Evolutionary conservation across 805 yeast genomes (phyloP).

Genomic region (Metschnikowia sp.): DNA sequence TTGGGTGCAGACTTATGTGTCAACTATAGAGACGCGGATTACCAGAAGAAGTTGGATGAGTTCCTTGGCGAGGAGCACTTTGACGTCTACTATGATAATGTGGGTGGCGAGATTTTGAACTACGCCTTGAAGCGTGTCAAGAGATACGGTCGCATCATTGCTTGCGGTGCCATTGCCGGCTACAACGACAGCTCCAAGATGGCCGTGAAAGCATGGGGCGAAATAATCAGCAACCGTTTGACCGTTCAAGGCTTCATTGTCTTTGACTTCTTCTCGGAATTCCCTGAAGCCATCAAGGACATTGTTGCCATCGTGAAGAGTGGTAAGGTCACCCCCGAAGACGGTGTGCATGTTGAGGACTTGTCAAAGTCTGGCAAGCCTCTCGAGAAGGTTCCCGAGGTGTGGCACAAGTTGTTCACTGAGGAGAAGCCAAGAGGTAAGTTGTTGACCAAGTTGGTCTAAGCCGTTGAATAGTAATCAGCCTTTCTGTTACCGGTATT

Average conservation of each 20-base stretch:
- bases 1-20: slow-evolving; percentile 52
- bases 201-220: slow-evolving; percentile 38
- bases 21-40: slow-evolving; percentile 47
- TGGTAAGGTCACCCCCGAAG: slow-evolving; percentile 40
- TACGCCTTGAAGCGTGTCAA: slow-evolving; percentile 38
- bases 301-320: slow-evolving; percentile 34
- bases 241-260: slow-evolving; percentile 53
- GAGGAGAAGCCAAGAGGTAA: slow-evolving; percentile 19
- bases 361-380: slow-evolving; percentile 31
- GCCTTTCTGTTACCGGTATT: too few species aligned
- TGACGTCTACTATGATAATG: slow-evolving; percentile 58
- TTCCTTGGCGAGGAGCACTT: slow-evolving; percentile 45
- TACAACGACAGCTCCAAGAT: slow-evolving; percentile 44
- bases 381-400: slow-evolving; percentile 13
- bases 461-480: neutral
- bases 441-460: slow-evolving; percentile 17
- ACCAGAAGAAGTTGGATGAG: slow-evolving; percentile 23
- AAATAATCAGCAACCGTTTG: slow-evolving; percentile 49
- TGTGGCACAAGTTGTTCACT: slow-evolving; percentile 18
- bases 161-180: slow-evolving; percentile 64
- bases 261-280: slow-evolving; percentile 38
- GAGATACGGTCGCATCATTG: slow-evolving; percentile 44
- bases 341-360: slow-evolving; percentile 38
- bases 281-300: slow-evolving; percentile 34
- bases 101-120: slow-evolving; percentile 59